A percentile compares a stretch with the other conserved stretches of the same genome.
phyloP scores from a whole-genome alignment of 176 grass and related monocot species.

The Canna indica region DNA sequence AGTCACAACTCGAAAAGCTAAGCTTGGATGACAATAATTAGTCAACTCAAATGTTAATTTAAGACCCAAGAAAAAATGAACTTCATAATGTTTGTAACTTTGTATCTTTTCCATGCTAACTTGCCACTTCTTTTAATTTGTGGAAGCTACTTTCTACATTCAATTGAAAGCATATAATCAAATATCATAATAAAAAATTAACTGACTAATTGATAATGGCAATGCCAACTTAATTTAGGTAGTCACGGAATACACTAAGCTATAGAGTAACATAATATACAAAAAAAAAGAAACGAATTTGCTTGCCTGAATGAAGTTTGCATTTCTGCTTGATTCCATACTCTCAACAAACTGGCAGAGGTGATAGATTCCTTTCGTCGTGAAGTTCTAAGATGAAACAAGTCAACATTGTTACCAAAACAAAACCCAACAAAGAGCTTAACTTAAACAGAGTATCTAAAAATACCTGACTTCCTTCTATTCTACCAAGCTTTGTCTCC shows the following conservation, averaged over 20 bases:
- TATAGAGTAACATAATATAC: not conserved
- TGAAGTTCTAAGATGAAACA: conserved; percentile 36
- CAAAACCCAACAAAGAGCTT: not conserved
- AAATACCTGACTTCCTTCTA: conserved; percentile 69
- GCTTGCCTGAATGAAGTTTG: conserved; percentile 53
- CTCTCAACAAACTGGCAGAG: conserved; percentile 77
- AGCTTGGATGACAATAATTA: not conserved
- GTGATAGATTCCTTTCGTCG: conserved; percentile 62
- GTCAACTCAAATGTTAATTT: not conserved
- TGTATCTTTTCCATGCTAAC: not conserved
- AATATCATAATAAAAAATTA: not conserved
- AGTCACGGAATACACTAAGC: conserved; percentile 5
- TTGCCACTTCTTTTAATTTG: not conserved
- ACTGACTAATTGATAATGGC: not conserved
- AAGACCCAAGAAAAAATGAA: not conserved
- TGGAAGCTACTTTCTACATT: not conserved
- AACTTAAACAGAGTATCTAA: conserved; percentile 4
- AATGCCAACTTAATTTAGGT: not conserved
- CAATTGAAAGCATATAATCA: not conserved
- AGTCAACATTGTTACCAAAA: not conserved
- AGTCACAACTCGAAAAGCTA: not conserved
- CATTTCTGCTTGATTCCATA: conserved; percentile 52
- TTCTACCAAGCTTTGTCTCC: conserved; percentile 75
- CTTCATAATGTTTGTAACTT: not conserved
- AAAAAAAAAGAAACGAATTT: not conserved